Evolutionary conservation across 2,329 filamentous ascomycete species (phyloP).

Genomic region (Dactylellina cionopaga): DNA sequence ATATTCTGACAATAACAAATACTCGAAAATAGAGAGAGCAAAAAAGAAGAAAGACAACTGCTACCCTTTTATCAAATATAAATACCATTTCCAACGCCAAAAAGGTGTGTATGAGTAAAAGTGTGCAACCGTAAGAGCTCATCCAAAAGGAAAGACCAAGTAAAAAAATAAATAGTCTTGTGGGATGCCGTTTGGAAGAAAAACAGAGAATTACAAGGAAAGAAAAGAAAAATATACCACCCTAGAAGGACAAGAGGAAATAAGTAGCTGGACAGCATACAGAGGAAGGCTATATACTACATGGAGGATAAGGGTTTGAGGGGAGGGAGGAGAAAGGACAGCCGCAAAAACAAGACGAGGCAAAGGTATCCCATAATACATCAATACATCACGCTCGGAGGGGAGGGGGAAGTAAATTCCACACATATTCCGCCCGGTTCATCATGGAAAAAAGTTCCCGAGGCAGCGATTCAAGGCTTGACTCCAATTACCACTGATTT

Average conservation of each 20-base stretch:
- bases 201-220: background rate
- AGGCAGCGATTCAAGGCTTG: background rate
- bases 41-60: background rate
- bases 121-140: background rate
- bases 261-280: slow-evolving; percentile 34
- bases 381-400: slow-evolving; percentile 29
- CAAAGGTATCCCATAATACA: slow-evolving; percentile 51
- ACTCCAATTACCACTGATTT: background rate
- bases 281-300: slow-evolving; percentile 44
- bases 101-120: too few species aligned
- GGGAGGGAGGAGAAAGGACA: background rate
- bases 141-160: background rate
- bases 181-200: too few species aligned
- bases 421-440: slow-evolving; percentile 4
- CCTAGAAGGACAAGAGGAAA: slow-evolving; percentile 29
- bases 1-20: background rate
- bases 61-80: slow-evolving; percentile 47
- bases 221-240: slow-evolving; percentile 56
- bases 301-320: slow-evolving; percentile 16
- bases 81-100: slow-evolving; percentile 37
- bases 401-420: background rate
- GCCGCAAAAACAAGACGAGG: background rate
- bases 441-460: slow-evolving; percentile 1
- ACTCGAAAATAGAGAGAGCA: too few species aligned
- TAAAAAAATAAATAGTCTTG: too few species aligned